A percentile compares a stretch with the other conserved stretches of the same genome.
Evolutionary conservation across 164 flowering plant genomes (phyloP).

Genomic region (Umbellularia californica): DNA sequence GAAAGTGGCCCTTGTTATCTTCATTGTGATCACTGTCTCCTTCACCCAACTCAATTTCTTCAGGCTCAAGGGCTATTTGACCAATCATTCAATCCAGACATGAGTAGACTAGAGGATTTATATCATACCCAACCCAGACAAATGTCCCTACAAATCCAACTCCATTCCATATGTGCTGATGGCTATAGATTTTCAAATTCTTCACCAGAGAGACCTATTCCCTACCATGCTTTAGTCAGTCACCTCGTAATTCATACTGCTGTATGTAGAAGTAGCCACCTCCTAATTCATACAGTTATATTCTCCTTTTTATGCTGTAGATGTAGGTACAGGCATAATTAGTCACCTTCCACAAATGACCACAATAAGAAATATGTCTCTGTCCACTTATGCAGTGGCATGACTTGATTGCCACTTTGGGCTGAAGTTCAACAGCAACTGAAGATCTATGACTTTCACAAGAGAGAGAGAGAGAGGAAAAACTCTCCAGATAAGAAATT

Average conservation of each 20-base stretch:
- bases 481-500: no score
- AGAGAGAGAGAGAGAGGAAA: no score
- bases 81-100: slow-evolving; percentile 1
- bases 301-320: background rate
- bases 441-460: no score
- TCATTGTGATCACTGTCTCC: background rate
- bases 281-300: background rate
- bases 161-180: background rate
- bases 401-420: background rate
- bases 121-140: background rate
- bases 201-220: background rate
- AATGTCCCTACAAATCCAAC: background rate
- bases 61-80: background rate
- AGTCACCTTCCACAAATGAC: background rate
- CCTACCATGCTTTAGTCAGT: background rate
- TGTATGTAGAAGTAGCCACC: background rate
- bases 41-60: background rate
- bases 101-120: background rate
- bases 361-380: background rate
- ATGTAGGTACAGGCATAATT: background rate
- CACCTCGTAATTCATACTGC: background rate
- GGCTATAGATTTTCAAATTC: background rate
- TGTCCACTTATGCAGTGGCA: background rate
- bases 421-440: background rate
- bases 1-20: slow-evolving; percentile 4